These are phyloP conservation scores for Acanthamoeba sp. DNA, from an alignment of 208 protist species.

Conservation along the genomic window DNA sequence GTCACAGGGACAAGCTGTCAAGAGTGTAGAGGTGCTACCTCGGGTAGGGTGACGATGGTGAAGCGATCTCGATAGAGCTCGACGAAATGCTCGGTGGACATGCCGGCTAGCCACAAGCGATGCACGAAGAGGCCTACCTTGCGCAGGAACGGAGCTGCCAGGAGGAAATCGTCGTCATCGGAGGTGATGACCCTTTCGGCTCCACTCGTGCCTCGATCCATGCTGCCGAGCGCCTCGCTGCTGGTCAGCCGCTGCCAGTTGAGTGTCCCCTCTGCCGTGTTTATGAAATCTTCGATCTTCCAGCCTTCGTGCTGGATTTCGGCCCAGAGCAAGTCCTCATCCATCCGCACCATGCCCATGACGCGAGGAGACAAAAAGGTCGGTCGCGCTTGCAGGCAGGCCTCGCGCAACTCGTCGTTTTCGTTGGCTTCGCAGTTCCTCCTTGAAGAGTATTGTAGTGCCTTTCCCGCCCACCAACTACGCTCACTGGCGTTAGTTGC, in stretches of 20 bases:
- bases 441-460: neutral
- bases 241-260: constrained; percentile 55
- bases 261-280: neutral
- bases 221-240: neutral
- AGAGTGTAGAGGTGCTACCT: constrained; percentile 16
- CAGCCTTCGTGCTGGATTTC: constrained; percentile 11
- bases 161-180: constrained; percentile 33
- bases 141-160: constrained; percentile 11
- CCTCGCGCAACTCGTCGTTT: neutral
- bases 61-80: constrained; percentile 26
- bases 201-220: neutral
- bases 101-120: constrained; percentile 7
- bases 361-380: constrained; percentile 19
- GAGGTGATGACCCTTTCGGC: neutral
- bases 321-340: neutral
- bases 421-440: neutral
- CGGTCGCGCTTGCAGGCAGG: neutral
- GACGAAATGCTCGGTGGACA: neutral
- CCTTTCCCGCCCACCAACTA: constrained; percentile 41
- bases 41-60: neutral
- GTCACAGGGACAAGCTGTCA: too few species aligned
- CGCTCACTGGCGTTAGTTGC: neutral
- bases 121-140: constrained; percentile 53
- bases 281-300: constrained; percentile 11
- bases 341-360: neutral